These are phyloP conservation scores for Blepharisma japonicum DNA, from an alignment of 73 alveolate genomes.

Conservation along the genomic window DNA sequence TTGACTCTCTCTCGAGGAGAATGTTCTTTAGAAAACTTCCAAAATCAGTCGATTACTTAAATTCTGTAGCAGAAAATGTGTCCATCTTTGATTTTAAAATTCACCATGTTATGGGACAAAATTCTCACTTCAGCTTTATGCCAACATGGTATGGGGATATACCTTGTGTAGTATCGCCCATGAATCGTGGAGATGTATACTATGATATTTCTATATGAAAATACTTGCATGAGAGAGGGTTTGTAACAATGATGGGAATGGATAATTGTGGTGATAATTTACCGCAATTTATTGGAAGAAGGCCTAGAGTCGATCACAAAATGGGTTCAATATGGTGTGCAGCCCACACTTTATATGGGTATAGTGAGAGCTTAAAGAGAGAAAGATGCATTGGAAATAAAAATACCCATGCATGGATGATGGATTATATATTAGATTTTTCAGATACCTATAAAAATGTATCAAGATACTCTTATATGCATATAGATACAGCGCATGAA, in stretches of 20 bases:
- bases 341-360: background rate
- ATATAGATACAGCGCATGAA: slow-evolving; percentile 10
- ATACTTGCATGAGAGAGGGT: background rate
- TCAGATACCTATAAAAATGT: background rate
- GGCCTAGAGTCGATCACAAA: background rate
- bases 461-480: background rate
- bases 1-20: background rate
- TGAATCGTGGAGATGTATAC: too few relatives aligned
- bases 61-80: too few relatives aligned
- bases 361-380: background rate
- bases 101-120: too few relatives aligned
- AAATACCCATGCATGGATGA: background rate
- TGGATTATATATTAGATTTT: background rate
- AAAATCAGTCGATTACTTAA: background rate
- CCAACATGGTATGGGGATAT: too few relatives aligned
- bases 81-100: too few relatives aligned
- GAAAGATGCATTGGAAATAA: background rate
- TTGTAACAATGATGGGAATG: background rate
- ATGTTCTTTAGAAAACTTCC: background rate
- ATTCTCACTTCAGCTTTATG: too few relatives aligned
- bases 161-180: too few relatives aligned
- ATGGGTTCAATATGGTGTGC: background rate
- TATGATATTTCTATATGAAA: too few relatives aligned
- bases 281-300: background rate
- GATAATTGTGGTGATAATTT: background rate